These are phyloP conservation scores for Quercus gilva DNA, from an alignment of 306 rosid species.

Conservation along the genomic window DNA sequence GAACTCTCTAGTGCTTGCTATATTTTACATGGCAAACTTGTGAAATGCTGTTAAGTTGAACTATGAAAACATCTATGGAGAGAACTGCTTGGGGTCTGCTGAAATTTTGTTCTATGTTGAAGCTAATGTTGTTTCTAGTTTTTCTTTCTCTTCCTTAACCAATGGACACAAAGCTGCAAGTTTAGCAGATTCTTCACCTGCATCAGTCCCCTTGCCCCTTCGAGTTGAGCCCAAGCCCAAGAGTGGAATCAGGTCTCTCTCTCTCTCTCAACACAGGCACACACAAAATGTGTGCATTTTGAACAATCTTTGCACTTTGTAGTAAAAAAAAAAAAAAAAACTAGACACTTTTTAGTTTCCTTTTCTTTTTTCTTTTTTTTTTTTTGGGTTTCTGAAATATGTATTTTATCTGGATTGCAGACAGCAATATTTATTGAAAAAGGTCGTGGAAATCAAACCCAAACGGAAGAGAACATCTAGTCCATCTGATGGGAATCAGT, in stretches of 20 bases:
- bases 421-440: conserved; percentile 87
- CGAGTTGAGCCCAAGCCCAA: conserved; percentile 96
- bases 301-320: neutral
- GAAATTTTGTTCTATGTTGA: neutral
- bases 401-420: conserved; percentile 34
- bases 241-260: conserved; percentile 82
- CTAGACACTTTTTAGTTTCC: neutral
- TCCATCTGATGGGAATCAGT: conserved; percentile 28
- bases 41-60: neutral
- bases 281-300: neutral
- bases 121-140: neutral
- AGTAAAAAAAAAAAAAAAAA: neutral
- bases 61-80: neutral
- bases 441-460: conserved; percentile 88
- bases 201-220: conserved; percentile 67
- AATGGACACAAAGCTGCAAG: conserved; percentile 76
- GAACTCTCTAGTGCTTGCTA: neutral
- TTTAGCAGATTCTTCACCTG: conserved; percentile 90
- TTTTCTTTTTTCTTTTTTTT: neutral
- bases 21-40: neutral
- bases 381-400: neutral
- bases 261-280: conserved; percentile 2
- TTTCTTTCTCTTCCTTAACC: conserved; percentile 53
- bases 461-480: conserved; percentile 64
- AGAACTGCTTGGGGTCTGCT: neutral